Conservation (phyloP, 208 protist genomes). For the Crithidia sp. region DNA sequence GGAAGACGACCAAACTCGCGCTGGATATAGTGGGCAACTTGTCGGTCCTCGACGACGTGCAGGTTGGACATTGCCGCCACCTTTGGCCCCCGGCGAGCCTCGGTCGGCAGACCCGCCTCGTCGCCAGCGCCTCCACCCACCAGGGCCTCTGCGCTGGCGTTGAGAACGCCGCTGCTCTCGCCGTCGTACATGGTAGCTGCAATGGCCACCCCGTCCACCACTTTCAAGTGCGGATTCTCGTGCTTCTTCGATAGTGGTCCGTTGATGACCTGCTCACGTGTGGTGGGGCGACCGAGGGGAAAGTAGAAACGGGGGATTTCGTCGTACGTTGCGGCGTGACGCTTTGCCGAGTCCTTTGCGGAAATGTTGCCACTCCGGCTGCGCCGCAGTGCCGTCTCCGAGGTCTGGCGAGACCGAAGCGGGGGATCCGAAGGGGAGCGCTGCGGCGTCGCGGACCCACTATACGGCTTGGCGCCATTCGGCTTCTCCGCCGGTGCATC, state of each 20-base stretch:
- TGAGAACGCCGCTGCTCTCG: conserved; percentile 22
- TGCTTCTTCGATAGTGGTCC: conserved; percentile 49
- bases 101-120: conserved; percentile 1
- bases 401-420: conserved; percentile 11
- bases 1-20: conserved; percentile 74
- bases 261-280: conserved; percentile 48
- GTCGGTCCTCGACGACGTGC: conserved; percentile 58
- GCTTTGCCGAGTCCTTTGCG: neutral
- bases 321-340: conserved; percentile 45
- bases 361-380: conserved; percentile 23
- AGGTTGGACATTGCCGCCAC: conserved; percentile 59
- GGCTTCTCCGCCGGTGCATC: conserved; percentile 6
- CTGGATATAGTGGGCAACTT: conserved; percentile 67
- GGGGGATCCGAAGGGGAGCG: conserved; percentile 12
- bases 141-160: conserved; percentile 16
- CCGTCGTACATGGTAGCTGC: conserved; percentile 43
- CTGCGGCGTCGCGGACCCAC: conserved; percentile 9
- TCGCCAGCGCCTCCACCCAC: conserved; percentile 14
- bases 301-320: conserved; percentile 92
- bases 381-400: conserved; percentile 2
- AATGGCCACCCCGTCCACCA: conserved; percentile 59
- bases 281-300: conserved; percentile 53
- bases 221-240: conserved; percentile 78
- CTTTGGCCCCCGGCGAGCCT: conserved; percentile 23
- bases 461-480: neutral